Evolutionary conservation across 371 early-diverging fungal genomes (phyloP).

Genomic region (Apophysomyces variabilis): DNA sequence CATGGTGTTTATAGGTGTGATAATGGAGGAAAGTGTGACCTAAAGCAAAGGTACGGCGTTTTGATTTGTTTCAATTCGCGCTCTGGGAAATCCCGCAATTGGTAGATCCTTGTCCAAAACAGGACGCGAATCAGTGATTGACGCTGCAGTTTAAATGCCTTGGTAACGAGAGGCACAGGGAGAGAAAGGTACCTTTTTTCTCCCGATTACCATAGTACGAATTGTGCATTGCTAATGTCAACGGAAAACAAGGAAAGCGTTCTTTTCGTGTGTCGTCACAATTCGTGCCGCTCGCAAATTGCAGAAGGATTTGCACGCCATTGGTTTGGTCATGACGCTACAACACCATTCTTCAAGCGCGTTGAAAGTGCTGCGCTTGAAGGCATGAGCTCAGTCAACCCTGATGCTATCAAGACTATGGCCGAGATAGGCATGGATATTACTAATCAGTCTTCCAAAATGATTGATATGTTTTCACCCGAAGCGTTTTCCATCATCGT

Average conservation of each 20-base stretch:
- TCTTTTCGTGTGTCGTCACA: constrained; percentile 22
- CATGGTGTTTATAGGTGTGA: too few species aligned
- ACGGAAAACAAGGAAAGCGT: not conserved
- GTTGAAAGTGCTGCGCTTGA: constrained; percentile 20
- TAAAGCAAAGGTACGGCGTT: too few species aligned
- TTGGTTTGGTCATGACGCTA: not conserved
- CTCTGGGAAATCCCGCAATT: too few species aligned
- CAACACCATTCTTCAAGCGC: not conserved
- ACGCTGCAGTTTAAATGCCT: too few species aligned
- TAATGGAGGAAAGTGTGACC: too few species aligned
- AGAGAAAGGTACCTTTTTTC: too few species aligned
- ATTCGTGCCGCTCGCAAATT: constrained; percentile 23
- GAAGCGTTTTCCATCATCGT: constrained; percentile 11
- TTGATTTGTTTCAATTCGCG: too few species aligned
- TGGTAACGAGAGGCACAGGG: too few species aligned
- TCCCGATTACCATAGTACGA: too few species aligned
- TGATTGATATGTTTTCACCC: constrained; percentile 6
- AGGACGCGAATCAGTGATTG: too few species aligned
- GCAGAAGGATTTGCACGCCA: constrained; percentile 19
- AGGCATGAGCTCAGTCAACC: constrained; percentile 10
- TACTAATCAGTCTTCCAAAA: constrained; percentile 12
- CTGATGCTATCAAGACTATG: constrained; percentile 12
- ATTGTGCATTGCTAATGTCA: not conserved
- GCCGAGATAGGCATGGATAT: constrained; percentile 1
- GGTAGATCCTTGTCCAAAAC: too few species aligned